A percentile compares a stretch with the other conserved stretches of the same genome.
phyloP scores from a whole-genome alignment of 1,284 basidiomycete species.

The Coniferiporia weirii region DNA sequence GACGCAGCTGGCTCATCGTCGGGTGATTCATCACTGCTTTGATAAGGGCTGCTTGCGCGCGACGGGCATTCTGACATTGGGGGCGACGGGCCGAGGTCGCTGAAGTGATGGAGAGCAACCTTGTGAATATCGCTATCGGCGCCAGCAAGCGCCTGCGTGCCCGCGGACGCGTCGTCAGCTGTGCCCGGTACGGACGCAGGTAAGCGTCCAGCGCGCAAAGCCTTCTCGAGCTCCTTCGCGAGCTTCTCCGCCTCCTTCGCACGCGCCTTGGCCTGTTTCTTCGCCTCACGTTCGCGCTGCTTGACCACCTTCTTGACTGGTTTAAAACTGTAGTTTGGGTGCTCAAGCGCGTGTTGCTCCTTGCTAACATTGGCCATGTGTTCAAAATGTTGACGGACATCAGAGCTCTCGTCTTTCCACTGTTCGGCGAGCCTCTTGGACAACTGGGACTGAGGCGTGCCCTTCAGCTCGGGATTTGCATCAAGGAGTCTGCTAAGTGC shows the following conservation, averaged over 20 bases:
- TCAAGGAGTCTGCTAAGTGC: constrained; percentile 43
- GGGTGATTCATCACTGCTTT: neutral
- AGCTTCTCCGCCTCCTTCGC: constrained; percentile 28
- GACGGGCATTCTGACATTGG: constrained; percentile 24
- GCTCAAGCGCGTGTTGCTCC: constrained; percentile 54
- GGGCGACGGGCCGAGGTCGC: constrained; percentile 22
- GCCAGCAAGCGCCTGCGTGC: neutral
- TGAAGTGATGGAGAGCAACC: constrained; percentile 6
- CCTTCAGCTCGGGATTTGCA: constrained; percentile 27
- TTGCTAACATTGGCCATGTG: constrained; percentile 64
- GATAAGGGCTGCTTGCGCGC: constrained; percentile 12
- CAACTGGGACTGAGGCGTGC: constrained; percentile 58
- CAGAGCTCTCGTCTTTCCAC: constrained; percentile 61
- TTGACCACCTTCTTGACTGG: constrained; percentile 67
- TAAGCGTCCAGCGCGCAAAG: constrained; percentile 15
- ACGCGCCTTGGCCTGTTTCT: constrained; percentile 37
- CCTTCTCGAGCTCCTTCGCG: constrained; percentile 22
- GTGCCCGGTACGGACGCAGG: constrained; percentile 1
- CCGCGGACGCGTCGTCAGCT: neutral
- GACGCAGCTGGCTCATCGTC: neutral
- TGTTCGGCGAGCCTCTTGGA: constrained; percentile 64
- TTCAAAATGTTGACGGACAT: constrained; percentile 61
- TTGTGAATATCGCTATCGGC: neutral
- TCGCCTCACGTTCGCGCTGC: constrained; percentile 41
- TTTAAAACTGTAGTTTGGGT: constrained; percentile 71